phyloP scores from a whole-genome alignment of 2,329 filamentous ascomycete species.

The Xylaria arbuscula region DNA sequence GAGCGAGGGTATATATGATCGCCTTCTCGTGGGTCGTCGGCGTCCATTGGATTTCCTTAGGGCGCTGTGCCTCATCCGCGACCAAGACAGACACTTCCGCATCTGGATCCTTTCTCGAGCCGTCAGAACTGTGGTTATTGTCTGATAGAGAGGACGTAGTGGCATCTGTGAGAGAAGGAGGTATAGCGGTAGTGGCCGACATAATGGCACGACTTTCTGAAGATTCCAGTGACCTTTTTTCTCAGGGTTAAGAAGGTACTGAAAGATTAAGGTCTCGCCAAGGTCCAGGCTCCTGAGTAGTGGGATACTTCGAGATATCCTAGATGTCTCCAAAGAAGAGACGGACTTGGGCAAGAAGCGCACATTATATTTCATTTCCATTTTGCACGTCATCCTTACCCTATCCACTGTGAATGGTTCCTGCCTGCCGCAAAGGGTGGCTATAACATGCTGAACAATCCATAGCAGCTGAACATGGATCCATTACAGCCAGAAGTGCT shows the following conservation, averaged over 20 bases:
- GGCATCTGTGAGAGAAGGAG: constrained; percentile 17
- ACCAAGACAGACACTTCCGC: neutral
- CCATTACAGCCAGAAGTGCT: too few species aligned
- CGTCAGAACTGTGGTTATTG: constrained; percentile 8
- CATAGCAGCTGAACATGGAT: too few species aligned
- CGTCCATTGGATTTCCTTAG: constrained; percentile 36
- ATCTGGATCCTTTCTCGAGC: neutral
- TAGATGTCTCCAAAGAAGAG: neutral
- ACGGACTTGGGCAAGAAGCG: neutral
- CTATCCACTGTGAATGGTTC: neutral
- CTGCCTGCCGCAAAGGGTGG: too few species aligned
- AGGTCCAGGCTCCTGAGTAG: neutral
- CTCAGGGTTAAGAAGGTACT: neutral
- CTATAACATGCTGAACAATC: too few species aligned
- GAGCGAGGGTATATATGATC: constrained; percentile 44
- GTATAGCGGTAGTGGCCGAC: neutral
- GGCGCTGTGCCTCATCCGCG: constrained; percentile 31
- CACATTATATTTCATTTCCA: constrained; percentile 18
- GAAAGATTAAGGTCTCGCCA: constrained; percentile 3
- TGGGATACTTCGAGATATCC: neutral
- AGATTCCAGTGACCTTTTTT: neutral
- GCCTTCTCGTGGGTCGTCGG: constrained; percentile 44
- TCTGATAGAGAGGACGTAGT: constrained; percentile 35
- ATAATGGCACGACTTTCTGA: constrained; percentile 14
- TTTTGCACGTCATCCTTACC: neutral